Base-by-base conservation (phyloP, 169 alveolate genomes). In the Eimeria zaria region DNA sequence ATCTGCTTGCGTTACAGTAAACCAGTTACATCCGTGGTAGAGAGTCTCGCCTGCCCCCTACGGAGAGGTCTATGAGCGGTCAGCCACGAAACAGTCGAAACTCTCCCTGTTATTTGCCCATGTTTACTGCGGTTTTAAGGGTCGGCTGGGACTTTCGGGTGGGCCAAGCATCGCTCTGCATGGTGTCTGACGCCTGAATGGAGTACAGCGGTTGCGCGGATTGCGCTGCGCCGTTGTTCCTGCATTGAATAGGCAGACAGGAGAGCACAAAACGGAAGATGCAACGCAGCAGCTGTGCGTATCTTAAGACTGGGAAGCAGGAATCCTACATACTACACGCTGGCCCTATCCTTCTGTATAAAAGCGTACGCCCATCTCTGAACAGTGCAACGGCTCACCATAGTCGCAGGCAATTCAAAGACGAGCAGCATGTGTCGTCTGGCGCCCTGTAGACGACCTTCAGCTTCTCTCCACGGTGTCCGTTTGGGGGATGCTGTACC, bases 191-290 rank as follows among this genome's bases (percentile, higher is more conserved):
- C 55, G 91, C 53, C 91, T 83, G 71, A 24, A 83, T 18, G 53
- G 91, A 55, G 36, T 55, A 53, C 91, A 41, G n/a, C 88, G 88
- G 64, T 46, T 27, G 88, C 27, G 88, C 64, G 11, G 64, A 2
- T 7, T 27, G n/a, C n/a, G 67, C 67, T 46, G 41, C 22, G 62
- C 88, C 62, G 88, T 14, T 78, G 67, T 27, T 24, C 88, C 88
- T 46, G 88, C 18, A 24, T 22, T 11, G 62, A 62, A 44, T 11
- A 74, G 14, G 22, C 46, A 78, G 6, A 22, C 88, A 74, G 9
- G 44, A 9, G 85, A n/a, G 60, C 36, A 44, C 1, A 9, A 12
- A 11, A 53, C n/a, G 53, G 81, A 8, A 71, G 16, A 41, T 71
- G 53, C 48, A 36, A 18, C 53, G 33, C 78, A 33, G 46, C 44